Conservation (phyloP, 2,329 filamentous ascomycete species). For the Fusarium sororula region DNA sequence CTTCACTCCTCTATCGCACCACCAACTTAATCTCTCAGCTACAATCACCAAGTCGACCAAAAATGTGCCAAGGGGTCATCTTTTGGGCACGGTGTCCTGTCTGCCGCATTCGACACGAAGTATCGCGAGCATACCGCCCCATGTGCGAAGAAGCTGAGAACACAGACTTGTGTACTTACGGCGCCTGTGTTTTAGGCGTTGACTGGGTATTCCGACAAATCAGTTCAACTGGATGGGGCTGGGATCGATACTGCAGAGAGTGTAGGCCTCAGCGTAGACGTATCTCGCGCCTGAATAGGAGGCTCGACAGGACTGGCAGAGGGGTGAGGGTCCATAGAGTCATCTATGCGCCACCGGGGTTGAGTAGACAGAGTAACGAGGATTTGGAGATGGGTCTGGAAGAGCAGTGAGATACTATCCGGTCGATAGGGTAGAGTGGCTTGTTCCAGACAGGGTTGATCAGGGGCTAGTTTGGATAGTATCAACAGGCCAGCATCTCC, state of each 20-base stretch:
- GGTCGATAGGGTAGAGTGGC: not conserved
- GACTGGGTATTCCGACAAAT: conserved; percentile 8
- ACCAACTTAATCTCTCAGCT: not conserved
- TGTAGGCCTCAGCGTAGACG: conserved; percentile 5
- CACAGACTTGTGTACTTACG: not conserved
- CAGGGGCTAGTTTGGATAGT: not conserved
- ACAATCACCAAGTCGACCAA: not conserved
- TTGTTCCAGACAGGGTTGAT: not conserved
- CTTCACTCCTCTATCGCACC: not conserved
- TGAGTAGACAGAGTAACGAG: not conserved
- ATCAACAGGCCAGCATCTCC: not conserved
- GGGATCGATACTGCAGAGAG: conserved; percentile 7
- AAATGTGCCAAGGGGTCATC: conserved; percentile 19
- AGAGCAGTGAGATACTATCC: not conserved
- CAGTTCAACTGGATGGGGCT: not conserved
- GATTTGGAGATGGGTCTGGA: not conserved
- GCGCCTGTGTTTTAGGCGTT: not conserved
- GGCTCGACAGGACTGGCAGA: not conserved
- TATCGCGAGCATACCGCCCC: conserved; percentile 8
- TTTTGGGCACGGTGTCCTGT: conserved; percentile 22
- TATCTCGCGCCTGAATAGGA: not conserved
- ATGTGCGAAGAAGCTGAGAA: conserved; percentile 17
- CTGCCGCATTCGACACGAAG: conserved; percentile 11
- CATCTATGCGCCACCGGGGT: not conserved
- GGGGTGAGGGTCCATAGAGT: not conserved